Evolutionary conservation across 345 rosid genomes (phyloP), one percentile per base, ranked within the genome.

Genomic region (Eutrema yunnanense): DNA sequence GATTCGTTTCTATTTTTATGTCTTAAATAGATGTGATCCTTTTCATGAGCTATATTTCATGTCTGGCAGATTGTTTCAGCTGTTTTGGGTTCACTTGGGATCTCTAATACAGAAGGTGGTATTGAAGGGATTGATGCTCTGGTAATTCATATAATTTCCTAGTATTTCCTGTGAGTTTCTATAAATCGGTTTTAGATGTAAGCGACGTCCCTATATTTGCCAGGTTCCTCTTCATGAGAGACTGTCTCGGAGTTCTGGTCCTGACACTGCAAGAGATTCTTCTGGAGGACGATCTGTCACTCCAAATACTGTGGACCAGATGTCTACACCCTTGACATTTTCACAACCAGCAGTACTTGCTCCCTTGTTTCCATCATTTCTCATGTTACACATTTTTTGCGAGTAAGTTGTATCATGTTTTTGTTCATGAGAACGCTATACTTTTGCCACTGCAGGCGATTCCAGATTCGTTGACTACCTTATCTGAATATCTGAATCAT

Each of bases 391-490:
- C 48, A 41, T 12, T 65, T 13, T 33, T 72, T 27, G 48, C 8
- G 14, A 43, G 51, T 44, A 62, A 53, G 65, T 22, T 11, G 47
- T 19, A 58, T 64, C 32, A 26, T 49, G 61, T 44, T 41, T 55
- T 48, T 51, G 53, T 37, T 65, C 5, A 33, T 50, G 64, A 19
- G 27, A 72, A 43, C 2, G 14, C 50, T 58, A 50, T 33, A 16
- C 48, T 69, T 57, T 72, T 51, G 14, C 51, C 27, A 40, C 11
- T 68, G 73, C 75, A 83, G 86, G 87, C 40, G 14, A 66, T 81
- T 71, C 81, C 81, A 55, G 89, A 85, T 82, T 80, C 88, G 19
- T 69, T 86, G 76, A 68, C 85, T 75, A 84, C 88, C 12, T 68
- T 86, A 69, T 77, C 88, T 46, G 84, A 82, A 47, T 81, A 80